phyloP scores from a whole-genome alignment of 495 filamentous ascomycete genomes.

The Neurospora sp. region DNA sequence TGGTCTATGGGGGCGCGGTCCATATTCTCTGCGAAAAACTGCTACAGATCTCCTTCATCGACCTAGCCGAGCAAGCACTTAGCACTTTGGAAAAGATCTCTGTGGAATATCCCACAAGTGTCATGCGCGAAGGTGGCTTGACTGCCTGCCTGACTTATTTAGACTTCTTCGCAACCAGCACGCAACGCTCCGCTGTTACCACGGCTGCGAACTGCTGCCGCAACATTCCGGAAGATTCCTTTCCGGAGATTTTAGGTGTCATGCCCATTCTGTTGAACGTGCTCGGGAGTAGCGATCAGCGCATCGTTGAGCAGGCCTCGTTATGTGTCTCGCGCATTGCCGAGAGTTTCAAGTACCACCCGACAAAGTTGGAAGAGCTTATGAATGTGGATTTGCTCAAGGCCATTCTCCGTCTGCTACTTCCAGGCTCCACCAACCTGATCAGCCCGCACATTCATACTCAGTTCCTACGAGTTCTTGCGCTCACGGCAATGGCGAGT shows the following conservation, averaged over 20 bases:
- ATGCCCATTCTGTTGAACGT: slow-evolving; percentile 93
- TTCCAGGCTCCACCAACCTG: slow-evolving; percentile 91
- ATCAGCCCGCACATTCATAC: slow-evolving; percentile 95
- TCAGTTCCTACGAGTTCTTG: slow-evolving; percentile 84
- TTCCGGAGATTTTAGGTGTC: slow-evolving; percentile 76
- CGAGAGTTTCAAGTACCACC: slow-evolving; percentile 85
- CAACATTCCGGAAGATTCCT: slow-evolving; percentile 89
- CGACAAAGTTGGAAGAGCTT: slow-evolving; percentile 82
- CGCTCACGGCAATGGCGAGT: slow-evolving; percentile 80
- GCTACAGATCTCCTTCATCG: slow-evolving; percentile 89
- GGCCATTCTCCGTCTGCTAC: slow-evolving; percentile 77
- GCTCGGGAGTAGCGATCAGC: slow-evolving; percentile 83
- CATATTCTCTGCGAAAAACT: slow-evolving; percentile 90
- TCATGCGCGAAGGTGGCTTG: slow-evolving; percentile 91
- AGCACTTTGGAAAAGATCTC: slow-evolving; percentile 98
- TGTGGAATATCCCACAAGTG: slow-evolving; percentile 87
- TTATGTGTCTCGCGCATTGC: slow-evolving; percentile 95
- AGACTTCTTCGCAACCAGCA: slow-evolving; percentile 96
- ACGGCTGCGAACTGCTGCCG: slow-evolving; percentile 97
- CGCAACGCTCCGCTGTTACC: slow-evolving; percentile 90
- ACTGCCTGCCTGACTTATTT: slow-evolving; percentile 89
- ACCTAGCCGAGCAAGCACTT: slow-evolving; percentile 91
- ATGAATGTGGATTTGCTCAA: slow-evolving; percentile 78
- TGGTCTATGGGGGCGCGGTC: slow-evolving; percentile 93
- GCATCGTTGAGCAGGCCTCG: slow-evolving; percentile 93